Conservation (phyloP, 495 filamentous ascomycete species). For the Glarea lozoyensis region DNA sequence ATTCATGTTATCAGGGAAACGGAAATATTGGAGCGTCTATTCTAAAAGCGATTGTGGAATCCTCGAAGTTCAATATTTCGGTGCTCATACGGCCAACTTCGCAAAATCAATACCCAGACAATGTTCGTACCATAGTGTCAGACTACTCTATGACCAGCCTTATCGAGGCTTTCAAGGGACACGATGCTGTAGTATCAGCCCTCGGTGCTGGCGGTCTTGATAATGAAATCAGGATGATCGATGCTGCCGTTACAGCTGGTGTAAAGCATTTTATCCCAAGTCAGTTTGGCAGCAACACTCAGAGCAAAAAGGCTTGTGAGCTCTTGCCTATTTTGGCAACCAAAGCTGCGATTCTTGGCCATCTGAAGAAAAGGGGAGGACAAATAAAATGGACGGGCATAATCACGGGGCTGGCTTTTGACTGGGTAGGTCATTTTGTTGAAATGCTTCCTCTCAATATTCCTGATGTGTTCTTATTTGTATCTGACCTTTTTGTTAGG, state of each 20-base stretch:
- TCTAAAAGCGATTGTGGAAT: not conserved
- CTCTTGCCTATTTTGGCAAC: conserved; percentile 24
- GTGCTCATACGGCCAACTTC: conserved; percentile 41
- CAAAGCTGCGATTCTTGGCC: conserved; percentile 33
- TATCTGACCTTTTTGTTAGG: too few species aligned
- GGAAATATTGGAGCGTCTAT: not conserved
- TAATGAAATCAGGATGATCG: conserved; percentile 40
- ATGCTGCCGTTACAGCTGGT: conserved; percentile 48
- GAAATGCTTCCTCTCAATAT: not conserved
- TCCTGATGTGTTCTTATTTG: too few species aligned
- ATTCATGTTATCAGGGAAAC: too few species aligned
- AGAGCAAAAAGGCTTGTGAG: conserved; percentile 22
- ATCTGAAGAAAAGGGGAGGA: conserved; percentile 28
- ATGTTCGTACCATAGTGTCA: conserved; percentile 44
- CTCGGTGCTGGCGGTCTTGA: conserved; percentile 28
- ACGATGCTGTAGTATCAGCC: conserved; percentile 50
- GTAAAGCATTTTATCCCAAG: conserved; percentile 54
- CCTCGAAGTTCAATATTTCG: conserved; percentile 14
- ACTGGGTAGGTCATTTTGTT: conserved; percentile 25
- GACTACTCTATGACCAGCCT: conserved; percentile 38
- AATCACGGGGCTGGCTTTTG: conserved; percentile 34
- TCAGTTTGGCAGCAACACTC: conserved; percentile 47
- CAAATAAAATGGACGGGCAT: conserved; percentile 36
- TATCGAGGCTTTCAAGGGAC: conserved; percentile 33
- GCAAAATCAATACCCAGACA: conserved; percentile 26